Conservation (phyloP, 805 yeast genomes). For the Teunomyces cretensis region DNA sequence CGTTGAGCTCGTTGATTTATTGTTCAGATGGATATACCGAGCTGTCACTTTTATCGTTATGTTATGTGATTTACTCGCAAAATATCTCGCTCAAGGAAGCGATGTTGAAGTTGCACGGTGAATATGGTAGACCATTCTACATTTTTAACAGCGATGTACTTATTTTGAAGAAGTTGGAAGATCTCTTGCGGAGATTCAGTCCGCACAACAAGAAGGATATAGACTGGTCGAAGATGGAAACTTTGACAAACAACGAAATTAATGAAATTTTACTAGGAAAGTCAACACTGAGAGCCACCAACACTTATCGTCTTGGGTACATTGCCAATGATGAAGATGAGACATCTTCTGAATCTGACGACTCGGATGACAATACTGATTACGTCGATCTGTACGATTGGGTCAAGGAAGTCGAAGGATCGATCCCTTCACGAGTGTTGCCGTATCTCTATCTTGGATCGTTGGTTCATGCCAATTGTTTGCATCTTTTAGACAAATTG, state of each 20-base stretch:
- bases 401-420: slow-evolving; percentile 52
- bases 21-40: slow-evolving; percentile 95
- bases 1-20: slow-evolving; percentile 55
- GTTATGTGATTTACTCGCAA: slow-evolving; percentile 70
- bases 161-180: slow-evolving; percentile 63
- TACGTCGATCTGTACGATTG: slow-evolving; percentile 21
- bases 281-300: slow-evolving; percentile 7
- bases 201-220: slow-evolving; percentile 37
- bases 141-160: slow-evolving; percentile 74
- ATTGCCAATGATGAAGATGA: slow-evolving; percentile 23
- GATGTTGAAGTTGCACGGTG: slow-evolving; percentile 58
- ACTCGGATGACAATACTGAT: slow-evolving; percentile 11
- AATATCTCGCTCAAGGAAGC: slow-evolving; percentile 64
- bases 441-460: slow-evolving; percentile 87
- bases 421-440: slow-evolving; percentile 80
- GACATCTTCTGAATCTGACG: slow-evolving; percentile 11
- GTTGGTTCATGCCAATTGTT: slow-evolving; percentile 73
- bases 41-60: slow-evolving; percentile 70
- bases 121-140: slow-evolving; percentile 77
- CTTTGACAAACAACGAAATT: slow-evolving; percentile 28
- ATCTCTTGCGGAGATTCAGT: slow-evolving; percentile 57
- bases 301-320: slow-evolving; percentile 22
- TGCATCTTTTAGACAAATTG: slow-evolving; percentile 58
- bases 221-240: slow-evolving; percentile 33
- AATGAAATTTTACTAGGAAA: slow-evolving; percentile 31